phyloP scores from a whole-genome alignment of 2,329 filamentous ascomycete genomes.

The Clathrospora elynae region DNA sequence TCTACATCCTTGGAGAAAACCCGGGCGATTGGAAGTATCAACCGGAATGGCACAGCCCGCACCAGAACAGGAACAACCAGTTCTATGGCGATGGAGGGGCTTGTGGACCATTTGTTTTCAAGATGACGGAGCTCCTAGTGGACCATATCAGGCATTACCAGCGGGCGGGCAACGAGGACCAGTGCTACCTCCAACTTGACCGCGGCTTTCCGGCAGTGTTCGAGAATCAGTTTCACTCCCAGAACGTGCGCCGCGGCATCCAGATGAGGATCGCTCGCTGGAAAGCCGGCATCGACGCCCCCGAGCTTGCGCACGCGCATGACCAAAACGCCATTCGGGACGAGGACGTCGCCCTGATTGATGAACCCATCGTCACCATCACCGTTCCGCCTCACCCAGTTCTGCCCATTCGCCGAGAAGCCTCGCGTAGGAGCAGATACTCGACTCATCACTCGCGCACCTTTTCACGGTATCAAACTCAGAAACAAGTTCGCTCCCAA shows the following conservation, averaged over 20 bases:
- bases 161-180: neutral
- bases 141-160: conserved; percentile 1
- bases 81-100: conserved; percentile 18
- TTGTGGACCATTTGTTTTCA: conserved; percentile 29
- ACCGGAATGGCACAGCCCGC: conserved; percentile 10
- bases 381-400: neutral
- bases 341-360: neutral
- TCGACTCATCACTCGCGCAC: too few relatives aligned
- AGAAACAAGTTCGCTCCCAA: too few relatives aligned
- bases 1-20: conserved; percentile 19
- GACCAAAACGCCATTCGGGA: conserved; percentile 1
- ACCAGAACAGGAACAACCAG: conserved; percentile 22
- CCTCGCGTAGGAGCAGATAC: too few relatives aligned
- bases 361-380: neutral
- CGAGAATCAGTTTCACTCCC: conserved; percentile 10
- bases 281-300: neutral
- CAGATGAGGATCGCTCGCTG: conserved; percentile 8
- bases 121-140: conserved; percentile 16
- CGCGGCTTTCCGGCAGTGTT: neutral
- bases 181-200: neutral
- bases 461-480: too few relatives aligned
- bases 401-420: too few relatives aligned
- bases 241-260: conserved; percentile 7
- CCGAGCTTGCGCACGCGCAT: neutral
- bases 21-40: neutral